Base-by-base conservation (phyloP, 768 basidiomycete genomes). In the Panaeolus papilionaceus region DNA sequence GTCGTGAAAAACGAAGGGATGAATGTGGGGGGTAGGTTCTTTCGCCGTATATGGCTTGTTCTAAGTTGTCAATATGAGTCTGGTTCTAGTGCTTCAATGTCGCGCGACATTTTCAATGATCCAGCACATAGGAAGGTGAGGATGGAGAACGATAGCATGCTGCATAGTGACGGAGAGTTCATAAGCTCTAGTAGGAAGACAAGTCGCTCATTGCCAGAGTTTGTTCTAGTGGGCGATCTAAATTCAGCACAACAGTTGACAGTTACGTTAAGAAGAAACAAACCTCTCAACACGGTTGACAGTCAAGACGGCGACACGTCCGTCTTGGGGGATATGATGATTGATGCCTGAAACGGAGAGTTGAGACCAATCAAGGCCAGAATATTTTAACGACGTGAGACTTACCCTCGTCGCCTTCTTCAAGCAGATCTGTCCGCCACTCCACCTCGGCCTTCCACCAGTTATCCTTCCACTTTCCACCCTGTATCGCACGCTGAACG, bases 311-410 rank as follows among this genome's bases (percentile, higher is more conserved):
- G 94, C 94, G 18, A 94, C 85, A 33, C 85, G 85, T 7, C 94
- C 94, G 73, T 95, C 94, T 75, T 93, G 91, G 11, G 86, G 80
- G 51, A 96, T 95, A 63, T 85, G 89, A 74, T 94, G 94, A 73
- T 92, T 94, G 39, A 93, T 85, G 67, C 92, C 93, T 93, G 71
- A 0, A 33, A 4, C 49, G 18, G 26, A 44, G 10, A 47, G 45
- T 62, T 61, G 47, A 72, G 33, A 47, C 38, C 58, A 5, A 58
- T 12, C 11, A 11, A 58, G 54, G 37, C 54, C 1, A 28, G 11
- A 37, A 4, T 33, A 23, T 28, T 62, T 26, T 37, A 44, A 37
- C 33, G n/a, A 8, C 10, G 14, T 33, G 26, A 37, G 37, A 73
- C 81, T 40, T 42, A 92, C 93, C 92, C 77, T 87, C 80, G 64